Conservation (phyloP, 345 rosid genomes). For the Eucalyptus albens region DNA sequence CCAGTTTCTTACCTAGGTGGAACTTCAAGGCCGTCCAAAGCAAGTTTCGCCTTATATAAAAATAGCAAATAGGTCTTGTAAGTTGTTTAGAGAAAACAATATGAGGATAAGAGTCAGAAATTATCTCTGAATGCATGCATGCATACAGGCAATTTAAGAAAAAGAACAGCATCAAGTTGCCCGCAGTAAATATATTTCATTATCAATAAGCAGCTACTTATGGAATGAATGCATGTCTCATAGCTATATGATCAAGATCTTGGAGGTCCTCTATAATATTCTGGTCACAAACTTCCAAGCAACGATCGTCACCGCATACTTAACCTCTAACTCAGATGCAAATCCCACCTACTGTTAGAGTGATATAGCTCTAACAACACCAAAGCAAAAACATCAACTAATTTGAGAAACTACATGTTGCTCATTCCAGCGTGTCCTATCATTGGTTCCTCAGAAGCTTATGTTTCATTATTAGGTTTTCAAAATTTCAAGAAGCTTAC, state of each 20-base stretch:
- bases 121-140: neutral
- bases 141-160: neutral
- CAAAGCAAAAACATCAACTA: no score
- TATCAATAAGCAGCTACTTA: neutral
- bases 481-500: no score
- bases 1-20: neutral
- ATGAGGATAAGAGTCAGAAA: neutral
- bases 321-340: no score
- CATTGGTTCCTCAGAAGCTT: no score
- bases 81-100: neutral
- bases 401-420: no score
- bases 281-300: neutral
- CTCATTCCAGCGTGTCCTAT: no score
- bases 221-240: neutral
- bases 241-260: neutral
- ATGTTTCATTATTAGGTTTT: no score
- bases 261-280: fast-evolving
- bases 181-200: no score
- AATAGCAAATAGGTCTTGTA: neutral
- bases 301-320: no score
- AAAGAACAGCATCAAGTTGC: neutral
- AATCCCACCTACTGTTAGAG: no score
- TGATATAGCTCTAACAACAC: no score
- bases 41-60: neutral
- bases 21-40: neutral